phyloP scores from a whole-genome alignment of 1,284 basidiomycete species.

The Volvariella surrecta region DNA sequence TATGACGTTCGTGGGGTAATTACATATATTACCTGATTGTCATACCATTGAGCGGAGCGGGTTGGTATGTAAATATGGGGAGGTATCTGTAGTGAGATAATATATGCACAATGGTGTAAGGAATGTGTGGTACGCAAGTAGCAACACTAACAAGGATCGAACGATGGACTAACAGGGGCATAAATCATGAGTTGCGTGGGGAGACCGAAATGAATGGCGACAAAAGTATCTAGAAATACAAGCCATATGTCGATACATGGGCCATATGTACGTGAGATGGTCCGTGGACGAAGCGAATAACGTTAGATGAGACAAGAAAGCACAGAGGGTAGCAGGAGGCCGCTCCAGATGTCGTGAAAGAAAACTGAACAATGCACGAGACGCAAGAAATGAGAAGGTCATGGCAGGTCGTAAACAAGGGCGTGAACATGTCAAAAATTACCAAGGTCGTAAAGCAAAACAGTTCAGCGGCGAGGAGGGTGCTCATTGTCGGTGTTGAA shows the following conservation, averaged over 20 bases:
- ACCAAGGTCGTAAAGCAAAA: slow-evolving; percentile 9
- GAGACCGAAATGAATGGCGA: too few species aligned
- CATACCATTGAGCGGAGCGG: too few species aligned
- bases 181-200: too few species aligned
- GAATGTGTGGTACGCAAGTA: slow-evolving; percentile 10
- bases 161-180: too few species aligned
- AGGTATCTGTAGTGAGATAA: slow-evolving; percentile 11
- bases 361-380: neutral
- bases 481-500: slow-evolving; percentile 32
- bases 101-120: neutral
- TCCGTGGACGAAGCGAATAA: too few species aligned
- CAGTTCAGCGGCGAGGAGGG: slow-evolving; percentile 22
- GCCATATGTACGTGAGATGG: too few species aligned
- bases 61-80: neutral
- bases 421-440: slow-evolving; percentile 12
- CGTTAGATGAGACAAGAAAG: too few species aligned
- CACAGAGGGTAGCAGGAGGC: too few species aligned
- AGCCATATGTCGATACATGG: neutral
- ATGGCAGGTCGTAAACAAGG: slow-evolving; percentile 16
- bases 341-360: neutral
- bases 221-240: neutral
- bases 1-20: too few species aligned
- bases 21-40: too few species aligned
- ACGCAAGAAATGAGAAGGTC: slow-evolving; percentile 7
- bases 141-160: neutral